Conservation (phyloP, 139 green algal genomes). For the Chlamydomonas schloesseri region DNA sequence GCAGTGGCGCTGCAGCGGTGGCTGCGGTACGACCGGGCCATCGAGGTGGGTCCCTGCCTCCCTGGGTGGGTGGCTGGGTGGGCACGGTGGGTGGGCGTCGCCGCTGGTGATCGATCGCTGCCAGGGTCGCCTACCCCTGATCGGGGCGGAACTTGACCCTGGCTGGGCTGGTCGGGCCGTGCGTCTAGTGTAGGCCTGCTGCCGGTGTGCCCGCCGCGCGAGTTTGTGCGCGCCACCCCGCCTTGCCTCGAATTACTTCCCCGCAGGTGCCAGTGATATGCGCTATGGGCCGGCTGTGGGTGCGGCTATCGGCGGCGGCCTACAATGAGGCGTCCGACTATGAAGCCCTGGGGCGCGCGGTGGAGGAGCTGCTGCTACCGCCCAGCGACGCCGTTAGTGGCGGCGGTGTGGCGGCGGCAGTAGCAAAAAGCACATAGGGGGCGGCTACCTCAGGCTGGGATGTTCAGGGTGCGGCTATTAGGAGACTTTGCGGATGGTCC, state of each 20-base stretch:
- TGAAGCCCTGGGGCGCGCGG: conserved; percentile 32
- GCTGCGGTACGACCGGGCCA: conserved; percentile 25
- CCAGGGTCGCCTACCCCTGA: too few relatives aligned
- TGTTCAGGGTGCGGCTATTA: too few relatives aligned
- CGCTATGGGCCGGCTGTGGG: conserved; percentile 39
- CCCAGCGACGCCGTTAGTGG: too few relatives aligned
- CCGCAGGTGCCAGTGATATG: conserved; percentile 49
- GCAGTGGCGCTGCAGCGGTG: conserved; percentile 39
- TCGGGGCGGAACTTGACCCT: too few relatives aligned
- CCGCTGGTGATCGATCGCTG: background rate
- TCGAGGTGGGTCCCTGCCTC: conserved; percentile 47
- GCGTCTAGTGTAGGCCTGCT: too few relatives aligned
- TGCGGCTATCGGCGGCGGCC: conserved; percentile 49
- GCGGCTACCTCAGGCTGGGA: too few relatives aligned
- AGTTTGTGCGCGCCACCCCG: background rate
- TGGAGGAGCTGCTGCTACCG: background rate
- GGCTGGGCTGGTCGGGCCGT: background rate
- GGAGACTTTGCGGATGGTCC: too few relatives aligned
- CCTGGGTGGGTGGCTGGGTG: background rate
- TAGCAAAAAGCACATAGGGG: too few relatives aligned
- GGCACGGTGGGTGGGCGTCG: background rate
- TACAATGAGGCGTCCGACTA: conserved; percentile 60
- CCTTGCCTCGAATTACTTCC: background rate
- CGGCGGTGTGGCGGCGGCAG: too few relatives aligned
- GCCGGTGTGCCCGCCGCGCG: too few relatives aligned